Evolutionary conservation across 306 rosid genomes (phyloP).

Genomic region (Malus fusca): DNA sequence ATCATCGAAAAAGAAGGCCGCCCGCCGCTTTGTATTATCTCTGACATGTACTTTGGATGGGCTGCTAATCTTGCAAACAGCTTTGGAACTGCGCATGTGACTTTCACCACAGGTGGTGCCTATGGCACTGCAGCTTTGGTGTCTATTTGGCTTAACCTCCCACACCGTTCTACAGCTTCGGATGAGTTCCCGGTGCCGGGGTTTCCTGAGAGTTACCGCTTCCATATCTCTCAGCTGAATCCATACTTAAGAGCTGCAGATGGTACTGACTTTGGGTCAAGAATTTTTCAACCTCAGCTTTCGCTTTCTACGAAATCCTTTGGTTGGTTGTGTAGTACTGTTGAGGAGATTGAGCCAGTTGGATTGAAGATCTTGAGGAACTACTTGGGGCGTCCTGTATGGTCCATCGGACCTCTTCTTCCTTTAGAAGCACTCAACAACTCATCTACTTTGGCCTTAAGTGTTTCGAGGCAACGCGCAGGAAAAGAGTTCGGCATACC

Average conservation of each 20-base stretch:
- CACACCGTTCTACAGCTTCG: conserved; percentile 34
- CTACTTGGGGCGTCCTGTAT: conserved; percentile 29
- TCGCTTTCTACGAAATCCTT: conserved; percentile 25
- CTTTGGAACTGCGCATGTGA: conserved; percentile 24
- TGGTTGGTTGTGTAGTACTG: conserved; percentile 66
- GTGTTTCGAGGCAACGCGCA: conserved; percentile 16
- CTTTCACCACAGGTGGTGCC: conserved; percentile 61
- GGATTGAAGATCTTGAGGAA: conserved; percentile 50
- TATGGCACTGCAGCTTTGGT: conserved; percentile 58
- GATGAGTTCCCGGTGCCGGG: conserved; percentile 52
- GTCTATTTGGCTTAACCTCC: conserved; percentile 60
- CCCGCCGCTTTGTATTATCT: conserved; percentile 32
- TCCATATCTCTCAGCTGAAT: conserved; percentile 44
- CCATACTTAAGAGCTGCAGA: conserved; percentile 36
- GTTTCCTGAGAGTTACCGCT: conserved; percentile 43
- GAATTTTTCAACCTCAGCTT: conserved; percentile 33
- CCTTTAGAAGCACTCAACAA: conserved; percentile 7
- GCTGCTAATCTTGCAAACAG: conserved; percentile 39
- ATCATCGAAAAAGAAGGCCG: conserved; percentile 35
- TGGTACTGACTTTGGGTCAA: conserved; percentile 54
- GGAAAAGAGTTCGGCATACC: conserved; percentile 48
- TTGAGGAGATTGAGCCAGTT: conserved; percentile 48
- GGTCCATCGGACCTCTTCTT: conserved; percentile 53
- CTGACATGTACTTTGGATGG: conserved; percentile 62
- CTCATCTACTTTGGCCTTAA: conserved; percentile 1